phyloP scores from a whole-genome alignment of 2,329 filamentous ascomycete genomes.

The Talaromyces marneffei region DNA sequence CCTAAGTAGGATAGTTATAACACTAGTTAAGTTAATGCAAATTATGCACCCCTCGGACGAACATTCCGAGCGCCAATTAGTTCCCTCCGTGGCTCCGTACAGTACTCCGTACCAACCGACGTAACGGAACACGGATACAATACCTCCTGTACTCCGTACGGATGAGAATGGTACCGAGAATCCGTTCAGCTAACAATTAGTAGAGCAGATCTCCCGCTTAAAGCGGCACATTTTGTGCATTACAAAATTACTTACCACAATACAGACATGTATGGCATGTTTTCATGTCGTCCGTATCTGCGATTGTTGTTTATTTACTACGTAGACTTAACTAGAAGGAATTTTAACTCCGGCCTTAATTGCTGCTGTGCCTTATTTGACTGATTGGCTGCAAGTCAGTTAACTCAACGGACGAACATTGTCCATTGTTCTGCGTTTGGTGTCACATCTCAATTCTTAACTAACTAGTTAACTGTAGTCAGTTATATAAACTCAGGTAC shows the following conservation, averaged over 20 bases:
- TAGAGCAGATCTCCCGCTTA: slow-evolving; percentile 13
- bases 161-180: background rate
- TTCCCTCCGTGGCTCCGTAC: background rate
- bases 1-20: too few species aligned
- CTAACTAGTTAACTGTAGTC: too few species aligned
- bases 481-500: background rate
- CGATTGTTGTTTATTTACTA: background rate
- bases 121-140: background rate
- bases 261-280: too few species aligned
- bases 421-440: background rate
- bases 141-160: background rate
- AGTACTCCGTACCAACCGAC: background rate
- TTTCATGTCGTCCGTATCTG: background rate
- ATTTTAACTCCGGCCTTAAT: background rate
- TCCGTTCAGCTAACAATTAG: background rate
- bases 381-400: background rate
- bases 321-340: background rate
- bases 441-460: background rate
- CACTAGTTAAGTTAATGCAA: too few species aligned
- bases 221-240: slow-evolving; percentile 6
- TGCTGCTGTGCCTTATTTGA: background rate
- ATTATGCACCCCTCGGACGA: slow-evolving; percentile 2
- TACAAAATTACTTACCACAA: background rate
- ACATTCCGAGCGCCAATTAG: background rate
- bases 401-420: background rate